Conservation (phyloP, 805 yeast genomes). For the Wickerhamiella hasegawae region DNA sequence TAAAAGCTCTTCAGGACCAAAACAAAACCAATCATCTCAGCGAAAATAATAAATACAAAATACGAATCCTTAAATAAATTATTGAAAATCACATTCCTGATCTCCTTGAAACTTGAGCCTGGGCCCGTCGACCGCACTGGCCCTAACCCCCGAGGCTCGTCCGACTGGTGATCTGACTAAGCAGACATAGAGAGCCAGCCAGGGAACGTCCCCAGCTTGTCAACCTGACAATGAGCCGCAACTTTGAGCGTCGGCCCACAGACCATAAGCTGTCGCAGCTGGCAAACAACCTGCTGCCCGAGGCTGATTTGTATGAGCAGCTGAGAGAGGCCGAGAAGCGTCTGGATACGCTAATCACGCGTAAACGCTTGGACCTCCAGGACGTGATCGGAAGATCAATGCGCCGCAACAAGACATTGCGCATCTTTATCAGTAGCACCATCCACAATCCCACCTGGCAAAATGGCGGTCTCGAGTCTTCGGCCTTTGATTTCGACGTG, state of each 20-base stretch:
- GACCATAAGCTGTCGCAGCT: conserved; percentile 35
- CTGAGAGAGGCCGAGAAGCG: conserved; percentile 68
- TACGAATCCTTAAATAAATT: too few species aligned
- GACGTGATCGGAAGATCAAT: conserved; percentile 39
- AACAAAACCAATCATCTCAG: too few species aligned
- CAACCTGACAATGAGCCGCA: conserved; percentile 6
- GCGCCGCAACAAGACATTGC: conserved; percentile 40
- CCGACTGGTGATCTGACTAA: too few species aligned
- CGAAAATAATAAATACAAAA: too few species aligned
- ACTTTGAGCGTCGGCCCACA: conserved; percentile 28
- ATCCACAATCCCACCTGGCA: conserved; percentile 88
- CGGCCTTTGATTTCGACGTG: conserved; percentile 5
- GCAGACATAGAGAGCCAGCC: too few species aligned
- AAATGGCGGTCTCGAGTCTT: conserved; percentile 11
- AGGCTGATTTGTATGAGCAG: conserved; percentile 54
- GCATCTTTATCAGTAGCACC: conserved; percentile 71
- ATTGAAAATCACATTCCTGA: too few species aligned
- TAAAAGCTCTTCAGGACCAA: too few species aligned
- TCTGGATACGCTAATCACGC: conserved; percentile 63
- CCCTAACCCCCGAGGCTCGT: too few species aligned
- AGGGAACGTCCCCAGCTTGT: too few species aligned
- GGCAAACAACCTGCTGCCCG: conserved; percentile 38
- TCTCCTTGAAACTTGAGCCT: too few species aligned
- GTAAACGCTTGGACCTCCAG: conserved; percentile 75
- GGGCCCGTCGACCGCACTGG: too few species aligned